Conservation (phyloP, 2,329 filamentous ascomycete genomes). For the Aspergillus novoparasiticus region DNA sequence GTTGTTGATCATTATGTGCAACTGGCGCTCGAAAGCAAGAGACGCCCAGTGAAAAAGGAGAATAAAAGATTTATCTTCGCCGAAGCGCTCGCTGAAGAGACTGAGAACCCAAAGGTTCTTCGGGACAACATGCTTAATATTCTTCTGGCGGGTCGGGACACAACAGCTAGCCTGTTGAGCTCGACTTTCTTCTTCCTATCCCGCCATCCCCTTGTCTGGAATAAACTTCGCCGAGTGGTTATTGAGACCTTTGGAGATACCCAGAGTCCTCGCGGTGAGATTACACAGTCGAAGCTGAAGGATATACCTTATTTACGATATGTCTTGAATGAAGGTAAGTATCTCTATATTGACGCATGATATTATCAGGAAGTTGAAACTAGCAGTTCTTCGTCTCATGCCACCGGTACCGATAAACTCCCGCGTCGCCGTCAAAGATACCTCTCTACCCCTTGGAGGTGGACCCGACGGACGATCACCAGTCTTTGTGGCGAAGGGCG, state of each 20-base stretch:
- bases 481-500: slow-evolving; percentile 67
- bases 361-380: background rate
- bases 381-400: slow-evolving; percentile 45
- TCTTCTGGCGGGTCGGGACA: slow-evolving; percentile 56
- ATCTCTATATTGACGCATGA: background rate
- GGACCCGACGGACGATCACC: slow-evolving; percentile 62
- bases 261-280: slow-evolving; percentile 34
- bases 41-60: slow-evolving; percentile 33
- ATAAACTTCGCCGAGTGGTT: slow-evolving; percentile 39
- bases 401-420: slow-evolving; percentile 51
- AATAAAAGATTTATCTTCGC: slow-evolving; percentile 51
- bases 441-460: slow-evolving; percentile 55
- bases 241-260: slow-evolving; percentile 47
- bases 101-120: slow-evolving; percentile 48
- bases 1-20: slow-evolving; percentile 55
- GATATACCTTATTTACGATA: slow-evolving; percentile 44
- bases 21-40: slow-evolving; percentile 42
- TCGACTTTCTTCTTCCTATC: slow-evolving; percentile 53
- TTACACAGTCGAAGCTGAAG: slow-evolving; percentile 49
- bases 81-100: slow-evolving; percentile 51
- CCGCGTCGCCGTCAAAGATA: slow-evolving; percentile 43
- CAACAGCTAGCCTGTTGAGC: slow-evolving; percentile 50
- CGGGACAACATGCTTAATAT: slow-evolving; percentile 55
- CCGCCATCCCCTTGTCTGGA: slow-evolving; percentile 39
- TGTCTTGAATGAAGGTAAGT: slow-evolving; percentile 40